A percentile compares a stretch with the other conserved stretches of the same genome.
Conservation (phyloP, 2,329 filamentous ascomycete genomes). For the Coniella lustricola region DNA sequence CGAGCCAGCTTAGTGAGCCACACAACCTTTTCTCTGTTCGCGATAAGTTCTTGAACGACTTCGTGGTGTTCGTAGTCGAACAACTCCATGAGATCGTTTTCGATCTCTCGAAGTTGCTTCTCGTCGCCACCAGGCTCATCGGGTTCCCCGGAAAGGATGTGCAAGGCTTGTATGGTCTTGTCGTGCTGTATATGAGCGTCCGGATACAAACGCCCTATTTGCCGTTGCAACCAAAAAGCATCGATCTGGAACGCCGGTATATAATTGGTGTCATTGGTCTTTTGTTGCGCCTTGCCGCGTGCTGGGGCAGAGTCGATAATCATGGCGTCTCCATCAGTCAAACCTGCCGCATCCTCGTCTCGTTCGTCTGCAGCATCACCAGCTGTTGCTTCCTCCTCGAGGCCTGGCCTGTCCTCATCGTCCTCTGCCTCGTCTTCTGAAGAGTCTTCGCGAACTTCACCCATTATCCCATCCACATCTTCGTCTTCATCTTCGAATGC, state of each 20-base stretch:
- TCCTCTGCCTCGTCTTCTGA: constrained; percentile 65
- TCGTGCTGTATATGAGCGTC: constrained; percentile 91
- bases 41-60: constrained; percentile 81
- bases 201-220: constrained; percentile 80
- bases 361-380: constrained; percentile 41
- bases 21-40: constrained; percentile 87
- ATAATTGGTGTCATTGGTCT: constrained; percentile 49
- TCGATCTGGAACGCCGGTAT: constrained; percentile 87
- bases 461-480: constrained; percentile 66
- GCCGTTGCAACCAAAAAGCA: constrained; percentile 92
- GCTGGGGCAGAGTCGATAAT: constrained; percentile 65
- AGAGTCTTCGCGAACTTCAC: constrained; percentile 83
- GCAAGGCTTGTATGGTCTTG: constrained; percentile 79
- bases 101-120: constrained; percentile 82
- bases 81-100: constrained; percentile 96
- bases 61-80: constrained; percentile 97
- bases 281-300: constrained; percentile 37
- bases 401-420: constrained; percentile 49
- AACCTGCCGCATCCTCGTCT: constrained; percentile 42
- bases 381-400: constrained; percentile 44
- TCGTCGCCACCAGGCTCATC: constrained; percentile 69
- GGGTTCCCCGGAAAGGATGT: constrained; percentile 70
- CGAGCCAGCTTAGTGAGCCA: constrained; percentile 88
- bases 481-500: constrained; percentile 93
- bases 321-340: constrained; percentile 66